phyloP scores from a whole-genome alignment of 2,329 filamentous ascomycete species.

The Phialophora expanda region DNA sequence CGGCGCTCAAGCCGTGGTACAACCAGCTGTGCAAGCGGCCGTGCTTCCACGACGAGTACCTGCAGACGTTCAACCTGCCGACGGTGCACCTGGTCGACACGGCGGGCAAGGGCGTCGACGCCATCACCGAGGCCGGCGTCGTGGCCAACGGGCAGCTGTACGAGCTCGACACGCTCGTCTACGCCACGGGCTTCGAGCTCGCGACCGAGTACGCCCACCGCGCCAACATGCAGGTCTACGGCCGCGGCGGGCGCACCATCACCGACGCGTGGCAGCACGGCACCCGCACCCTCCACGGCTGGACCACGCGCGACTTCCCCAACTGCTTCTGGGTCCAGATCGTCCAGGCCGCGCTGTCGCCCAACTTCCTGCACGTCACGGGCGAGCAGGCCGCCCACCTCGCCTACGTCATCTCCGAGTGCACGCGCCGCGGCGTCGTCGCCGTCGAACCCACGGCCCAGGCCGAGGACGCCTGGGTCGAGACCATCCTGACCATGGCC shows the following conservation, averaged over 20 bases:
- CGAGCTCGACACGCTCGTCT: slow-evolving; percentile 55
- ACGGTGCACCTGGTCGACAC: slow-evolving; percentile 68
- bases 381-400: slow-evolving; percentile 33
- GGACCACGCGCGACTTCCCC: slow-evolving; percentile 30
- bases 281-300: slow-evolving; percentile 32
- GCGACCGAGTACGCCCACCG: slow-evolving; percentile 26
- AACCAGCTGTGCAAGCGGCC: slow-evolving; percentile 68
- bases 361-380: slow-evolving; percentile 34
- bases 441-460: slow-evolving; percentile 31
- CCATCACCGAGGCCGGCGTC: slow-evolving; percentile 55
- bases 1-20: slow-evolving; percentile 65
- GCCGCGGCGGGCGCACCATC: slow-evolving; percentile 39
- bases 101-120: slow-evolving; percentile 57
- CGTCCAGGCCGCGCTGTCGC: slow-evolving; percentile 33
- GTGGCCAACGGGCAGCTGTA: slow-evolving; percentile 57
- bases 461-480: slow-evolving; percentile 32
- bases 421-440: slow-evolving; percentile 20
- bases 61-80: slow-evolving; percentile 62
- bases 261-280: slow-evolving; percentile 39
- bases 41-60: slow-evolving; percentile 65
- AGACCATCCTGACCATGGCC: slow-evolving; percentile 27
- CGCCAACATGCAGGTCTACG: slow-evolving; percentile 39
- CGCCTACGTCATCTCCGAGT: slow-evolving; percentile 31
- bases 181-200: slow-evolving; percentile 53
- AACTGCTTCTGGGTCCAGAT: slow-evolving; percentile 35